These are phyloP conservation scores for Chenopodium berlandieri DNA, from an alignment of 148 eudicot species.

Conservation along the genomic window DNA sequence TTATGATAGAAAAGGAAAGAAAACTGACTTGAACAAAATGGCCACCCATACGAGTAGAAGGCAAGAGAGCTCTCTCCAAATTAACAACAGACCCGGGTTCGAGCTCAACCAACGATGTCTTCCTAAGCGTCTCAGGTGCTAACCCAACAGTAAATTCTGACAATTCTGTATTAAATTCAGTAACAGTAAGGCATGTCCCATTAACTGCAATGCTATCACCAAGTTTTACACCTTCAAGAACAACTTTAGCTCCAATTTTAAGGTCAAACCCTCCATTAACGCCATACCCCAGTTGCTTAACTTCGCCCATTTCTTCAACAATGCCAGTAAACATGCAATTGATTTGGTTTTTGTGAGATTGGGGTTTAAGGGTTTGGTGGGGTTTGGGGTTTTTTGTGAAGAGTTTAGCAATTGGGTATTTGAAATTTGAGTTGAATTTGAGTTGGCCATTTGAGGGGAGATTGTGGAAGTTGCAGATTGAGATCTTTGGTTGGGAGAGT, in stretches of 20 bases:
- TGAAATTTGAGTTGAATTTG: slow-evolving; percentile 34
- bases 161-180: slow-evolving; percentile 42
- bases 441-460: slow-evolving; percentile 22
- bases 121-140: slow-evolving; percentile 78
- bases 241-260: slow-evolving; percentile 54
- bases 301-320: slow-evolving; percentile 83
- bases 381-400: slow-evolving; percentile 32
- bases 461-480: slow-evolving; percentile 17
- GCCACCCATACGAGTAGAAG: slow-evolving; percentile 96
- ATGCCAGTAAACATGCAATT: slow-evolving; percentile 80
- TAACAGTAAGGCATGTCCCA: slow-evolving; percentile 89
- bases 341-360: slow-evolving; percentile 23
- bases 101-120: slow-evolving; percentile 73
- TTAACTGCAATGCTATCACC: slow-evolving; percentile 94
- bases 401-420: slow-evolving; percentile 32
- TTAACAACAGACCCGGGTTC: slow-evolving; percentile 64
- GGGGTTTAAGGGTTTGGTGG: slow-evolving; percentile 29
- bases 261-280: slow-evolving; percentile 59
- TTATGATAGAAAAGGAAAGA: background rate
- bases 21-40: slow-evolving; percentile 71
- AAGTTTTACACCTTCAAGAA: slow-evolving; percentile 71
- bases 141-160: slow-evolving; percentile 71
- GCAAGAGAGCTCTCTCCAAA: slow-evolving; percentile 81
- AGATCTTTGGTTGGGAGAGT: slow-evolving; percentile 23
- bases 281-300: slow-evolving; percentile 55